Evolutionary conservation across 1,139 yeast genomes (phyloP).

Genomic region (Candida tetrigidarum): DNA sequence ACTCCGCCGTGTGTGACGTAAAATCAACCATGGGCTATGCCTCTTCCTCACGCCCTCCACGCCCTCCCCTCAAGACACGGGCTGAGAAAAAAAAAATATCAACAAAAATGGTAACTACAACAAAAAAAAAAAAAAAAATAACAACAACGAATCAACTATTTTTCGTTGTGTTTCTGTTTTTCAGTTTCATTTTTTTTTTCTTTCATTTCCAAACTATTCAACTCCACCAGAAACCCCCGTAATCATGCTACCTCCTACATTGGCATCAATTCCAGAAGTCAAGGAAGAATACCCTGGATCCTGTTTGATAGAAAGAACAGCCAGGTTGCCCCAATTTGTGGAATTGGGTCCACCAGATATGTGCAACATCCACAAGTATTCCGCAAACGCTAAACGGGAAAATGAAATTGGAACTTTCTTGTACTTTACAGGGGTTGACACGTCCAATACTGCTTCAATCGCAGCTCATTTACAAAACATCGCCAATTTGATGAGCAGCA

Average conservation of each 20-base stretch:
- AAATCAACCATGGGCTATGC: too few species aligned
- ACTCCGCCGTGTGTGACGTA: too few species aligned
- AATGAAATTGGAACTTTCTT: conserved; percentile 54
- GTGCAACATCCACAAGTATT: conserved; percentile 65
- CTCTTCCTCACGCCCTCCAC: background rate
- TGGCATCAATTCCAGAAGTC: conserved; percentile 55
- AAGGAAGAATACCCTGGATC: conserved; percentile 55
- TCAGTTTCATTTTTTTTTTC: background rate
- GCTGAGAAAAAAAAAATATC: conserved; percentile 6
- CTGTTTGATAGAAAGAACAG: conserved; percentile 55
- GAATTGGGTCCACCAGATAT: conserved; percentile 92
- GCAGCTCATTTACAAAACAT: conserved; percentile 79
- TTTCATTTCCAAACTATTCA: background rate
- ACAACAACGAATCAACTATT: conserved; percentile 4
- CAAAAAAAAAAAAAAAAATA: background rate
- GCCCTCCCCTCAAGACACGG: too few species aligned
- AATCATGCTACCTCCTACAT: conserved; percentile 44
- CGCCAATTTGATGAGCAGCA: conserved; percentile 67
- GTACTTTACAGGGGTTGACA: conserved; percentile 61
- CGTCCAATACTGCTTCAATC: conserved; percentile 59
- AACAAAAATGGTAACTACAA: conserved; percentile 3
- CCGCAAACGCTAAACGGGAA: conserved; percentile 40
- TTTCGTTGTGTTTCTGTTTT: background rate
- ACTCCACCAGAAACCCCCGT: background rate
- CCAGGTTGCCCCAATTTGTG: conserved; percentile 47